Percentiles rank a stretch among this genome's conserved stretches.
Evolutionary conservation across 2,329 filamentous ascomycete species (phyloP).

Genomic region (Fusarium palustre): DNA sequence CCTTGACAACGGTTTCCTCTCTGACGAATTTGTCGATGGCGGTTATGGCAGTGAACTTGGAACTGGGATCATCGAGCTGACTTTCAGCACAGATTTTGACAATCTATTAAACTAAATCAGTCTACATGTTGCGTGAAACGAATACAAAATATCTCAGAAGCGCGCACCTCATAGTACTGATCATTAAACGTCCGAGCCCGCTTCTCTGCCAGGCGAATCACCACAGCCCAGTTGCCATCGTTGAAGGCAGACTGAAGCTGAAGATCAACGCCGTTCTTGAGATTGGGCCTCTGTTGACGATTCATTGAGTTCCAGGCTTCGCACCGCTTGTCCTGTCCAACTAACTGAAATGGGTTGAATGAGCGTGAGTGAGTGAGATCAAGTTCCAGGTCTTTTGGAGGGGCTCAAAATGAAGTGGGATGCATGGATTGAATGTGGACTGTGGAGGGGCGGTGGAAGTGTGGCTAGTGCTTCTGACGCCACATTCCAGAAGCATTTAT

Average conservation of each 20-base stretch:
- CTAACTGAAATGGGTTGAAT: slow-evolving; percentile 26
- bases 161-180: slow-evolving; percentile 65
- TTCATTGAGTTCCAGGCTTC: slow-evolving; percentile 47
- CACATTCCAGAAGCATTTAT: slow-evolving; percentile 2
- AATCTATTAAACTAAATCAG: slow-evolving; percentile 49
- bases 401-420: slow-evolving; percentile 44
- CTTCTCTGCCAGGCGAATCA: slow-evolving; percentile 65
- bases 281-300: slow-evolving; percentile 51
- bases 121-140: not conserved
- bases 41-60: slow-evolving; percentile 59
- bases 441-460: slow-evolving; percentile 27
- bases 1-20: slow-evolving; percentile 60
- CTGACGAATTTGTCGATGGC: slow-evolving; percentile 61
- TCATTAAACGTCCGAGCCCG: slow-evolving; percentile 62
- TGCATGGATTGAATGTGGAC: not conserved
- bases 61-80: slow-evolving; percentile 61
- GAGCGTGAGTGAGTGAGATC: slow-evolving; percentile 30
- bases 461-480: slow-evolving; percentile 26
- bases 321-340: slow-evolving; percentile 15
- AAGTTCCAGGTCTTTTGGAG: slow-evolving; percentile 38
- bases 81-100: slow-evolving; percentile 64
- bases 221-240: slow-evolving; percentile 65
- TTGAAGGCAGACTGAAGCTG: slow-evolving; percentile 67
- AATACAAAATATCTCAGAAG: not conserved
- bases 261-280: slow-evolving; percentile 64